phyloP scores from a whole-genome alignment of 371 early-diverging fungal genomes.

The Amoeboradix gromovi region DNA sequence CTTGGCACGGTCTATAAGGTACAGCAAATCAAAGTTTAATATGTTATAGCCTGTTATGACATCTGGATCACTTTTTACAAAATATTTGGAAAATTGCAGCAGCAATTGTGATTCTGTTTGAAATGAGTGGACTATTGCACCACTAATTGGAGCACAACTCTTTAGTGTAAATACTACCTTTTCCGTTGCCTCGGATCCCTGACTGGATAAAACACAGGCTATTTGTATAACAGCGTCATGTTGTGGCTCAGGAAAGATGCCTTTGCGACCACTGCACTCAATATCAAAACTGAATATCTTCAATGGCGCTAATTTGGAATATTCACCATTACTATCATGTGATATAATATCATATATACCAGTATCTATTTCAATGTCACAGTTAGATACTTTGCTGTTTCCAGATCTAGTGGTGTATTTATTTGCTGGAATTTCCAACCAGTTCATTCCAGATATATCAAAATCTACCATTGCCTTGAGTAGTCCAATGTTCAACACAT shows the following conservation, averaged over 20 bases:
- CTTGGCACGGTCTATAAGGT: constrained; percentile 72
- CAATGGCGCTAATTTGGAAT: constrained; percentile 78
- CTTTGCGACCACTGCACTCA: constrained; percentile 87
- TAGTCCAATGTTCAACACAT: constrained; percentile 24
- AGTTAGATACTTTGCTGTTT: constrained; percentile 18
- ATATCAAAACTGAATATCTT: constrained; percentile 95
- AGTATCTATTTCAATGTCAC: constrained; percentile 51
- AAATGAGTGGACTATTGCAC: constrained; percentile 56
- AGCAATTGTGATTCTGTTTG: constrained; percentile 59
- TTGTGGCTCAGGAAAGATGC: constrained; percentile 80
- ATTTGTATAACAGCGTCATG: constrained; percentile 98
- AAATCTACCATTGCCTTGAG: constrained; percentile 43
- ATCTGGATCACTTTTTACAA: constrained; percentile 64
- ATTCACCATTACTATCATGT: constrained; percentile 61
- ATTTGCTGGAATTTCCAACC: constrained; percentile 60
- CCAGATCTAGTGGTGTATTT: constrained; percentile 19
- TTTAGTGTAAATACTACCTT: constrained; percentile 74
- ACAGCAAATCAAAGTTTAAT: constrained; percentile 92
- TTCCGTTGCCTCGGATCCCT: constrained; percentile 17
- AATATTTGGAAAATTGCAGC: constrained; percentile 17
- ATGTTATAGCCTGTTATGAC: constrained; percentile 97
- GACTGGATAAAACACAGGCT: constrained; percentile 71
- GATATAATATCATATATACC: constrained; percentile 36
- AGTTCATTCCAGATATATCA: constrained; percentile 50
- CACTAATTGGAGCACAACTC: constrained; percentile 70